Evolutionary conservation across 2,329 filamentous ascomycete species (phyloP), one percentile per base, ranked within the genome.

Genomic region (Dactylellina parvicollis): DNA sequence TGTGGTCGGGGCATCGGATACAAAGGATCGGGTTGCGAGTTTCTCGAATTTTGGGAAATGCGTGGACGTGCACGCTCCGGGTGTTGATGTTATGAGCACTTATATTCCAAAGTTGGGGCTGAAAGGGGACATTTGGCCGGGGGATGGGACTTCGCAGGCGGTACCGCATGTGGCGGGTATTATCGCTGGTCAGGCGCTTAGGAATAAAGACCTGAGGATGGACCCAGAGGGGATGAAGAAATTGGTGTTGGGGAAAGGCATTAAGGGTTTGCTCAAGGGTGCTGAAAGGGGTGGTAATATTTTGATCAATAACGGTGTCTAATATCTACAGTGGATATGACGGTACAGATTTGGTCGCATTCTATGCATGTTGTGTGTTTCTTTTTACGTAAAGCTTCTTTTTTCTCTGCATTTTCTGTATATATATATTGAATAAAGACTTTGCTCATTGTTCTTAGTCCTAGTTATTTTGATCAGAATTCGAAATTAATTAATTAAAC

Each of bases 51-150:
- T 81, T 44, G 84, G 84, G 28, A 69, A 77, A 2, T 84, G 84
- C 76, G 83, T 86, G 47, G 86, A 87, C 77, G 80, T 88, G 76
- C 87, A 84, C 77, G 86, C 85, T n/a, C 86, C 86, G 0, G 86
- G 86, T 20, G 81, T 84, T 75, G 77, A 83, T 73, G 82, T 88
- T 57, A 80, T 85, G 14, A 84, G 82, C 36, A 79, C 85, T 2
- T 86, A 83, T 82, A 83, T 82, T 67, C 83, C 82, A 16, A 81
- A 80, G 20, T 79, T 85, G 47, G 47, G 47, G 77, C n/a, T 40
- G 32, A 83, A 80, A 26, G 84, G 80, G 16, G 82, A 84, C 70
- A 83, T 85, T 75, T 84, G 85, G 75, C 80, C 80, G 57, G 80
- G 85, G 14, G 81, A 79, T 18, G 84, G 84, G 14, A 85, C 84